These are phyloP conservation scores for Omphalotus guepiniiformis DNA, from an alignment of 768 basidiomycete genomes.

Conservation along the genomic window DNA sequence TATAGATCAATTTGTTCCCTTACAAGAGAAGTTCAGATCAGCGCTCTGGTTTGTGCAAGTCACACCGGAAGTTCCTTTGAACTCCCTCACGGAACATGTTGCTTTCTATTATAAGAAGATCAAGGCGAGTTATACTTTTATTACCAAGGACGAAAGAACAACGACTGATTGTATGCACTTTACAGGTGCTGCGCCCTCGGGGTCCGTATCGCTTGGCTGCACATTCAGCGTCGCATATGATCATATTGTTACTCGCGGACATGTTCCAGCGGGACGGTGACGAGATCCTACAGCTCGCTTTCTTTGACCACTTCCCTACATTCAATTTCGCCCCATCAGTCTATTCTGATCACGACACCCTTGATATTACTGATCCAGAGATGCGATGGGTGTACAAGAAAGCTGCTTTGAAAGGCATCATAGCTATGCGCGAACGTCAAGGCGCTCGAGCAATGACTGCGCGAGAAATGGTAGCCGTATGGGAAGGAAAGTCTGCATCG, in stretches of 20 bases:
- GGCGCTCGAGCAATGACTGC: no score
- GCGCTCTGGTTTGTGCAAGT: slow-evolving; percentile 15
- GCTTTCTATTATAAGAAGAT: slow-evolving; percentile 13
- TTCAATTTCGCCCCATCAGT: not conserved
- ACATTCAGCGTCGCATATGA: slow-evolving; percentile 7
- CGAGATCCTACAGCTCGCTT: slow-evolving; percentile 11
- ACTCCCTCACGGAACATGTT: slow-evolving; percentile 5
- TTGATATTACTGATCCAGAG: slow-evolving; percentile 1
- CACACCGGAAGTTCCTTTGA: slow-evolving; percentile 12
- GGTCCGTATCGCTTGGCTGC: slow-evolving; percentile 15
- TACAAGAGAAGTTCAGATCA: slow-evolving; percentile 9
- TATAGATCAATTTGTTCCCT: slow-evolving; percentile 4
- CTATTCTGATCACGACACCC: no score
- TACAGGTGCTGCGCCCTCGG: slow-evolving; percentile 10
- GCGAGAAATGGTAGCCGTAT: not conserved
- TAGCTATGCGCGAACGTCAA: not conserved
- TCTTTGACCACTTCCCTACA: slow-evolving; percentile 14
- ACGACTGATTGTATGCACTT: no score
- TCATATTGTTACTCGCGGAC: slow-evolving; percentile 7
- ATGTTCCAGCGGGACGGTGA: slow-evolving; percentile 12
- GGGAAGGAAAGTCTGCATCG: not conserved
- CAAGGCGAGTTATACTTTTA: no score
- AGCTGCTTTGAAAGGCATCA: not conserved
- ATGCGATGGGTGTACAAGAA: not conserved
- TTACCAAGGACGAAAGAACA: no score